Evolutionary conservation across 2,329 filamentous ascomycete species (phyloP), one percentile per base, ranked within the genome.

Genomic region (Periconia sp.): DNA sequence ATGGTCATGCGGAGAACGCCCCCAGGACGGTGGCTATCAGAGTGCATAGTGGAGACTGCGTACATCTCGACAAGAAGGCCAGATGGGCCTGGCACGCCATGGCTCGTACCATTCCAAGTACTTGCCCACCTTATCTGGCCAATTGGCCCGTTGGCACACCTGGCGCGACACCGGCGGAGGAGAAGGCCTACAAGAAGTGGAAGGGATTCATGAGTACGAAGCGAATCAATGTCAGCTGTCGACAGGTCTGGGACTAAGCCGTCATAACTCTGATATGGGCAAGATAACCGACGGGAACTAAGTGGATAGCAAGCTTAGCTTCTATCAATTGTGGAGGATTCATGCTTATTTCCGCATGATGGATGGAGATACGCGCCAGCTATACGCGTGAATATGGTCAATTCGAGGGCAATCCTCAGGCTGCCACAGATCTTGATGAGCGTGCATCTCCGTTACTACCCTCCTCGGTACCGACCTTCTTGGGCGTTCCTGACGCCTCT

Each of bases 31-130:
- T 66, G 5, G 65, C 58, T 9, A 66, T 69, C 15, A 48, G 60
- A 28, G 77, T 97, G 25, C 80, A 86, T 22, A 96, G 90, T 2
- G 92, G 94, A 0, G 92, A 97, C 73, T 89, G 85, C 4, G 83
- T 97, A 0, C 90, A 95, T 65, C 96, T 99, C 87, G 86, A 83
- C 36, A 81, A 87, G 19, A 80, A 86, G 46, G 87, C 89, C 5
- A 79, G 94, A 33, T 95, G 89, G 73, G 92, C 92, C 3, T 97
- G 92, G 92, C 94, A 97, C 72, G 92, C 89, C 9, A 92, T 97
- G 35, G 92, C 94, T 2, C 92, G 91, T 64, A 87, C 96, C 3
- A 66, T 96, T 31, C 82, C 85, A 33, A 82, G 76, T 1, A 95
- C 89, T 0, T 97, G 92, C 67, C 92, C 92, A 0, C 71, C 74